Percentiles rank a stretch among this genome's conserved stretches.
phyloP scores from a whole-genome alignment of 1,284 basidiomycete genomes.

The Schizopora paradoxa region DNA sequence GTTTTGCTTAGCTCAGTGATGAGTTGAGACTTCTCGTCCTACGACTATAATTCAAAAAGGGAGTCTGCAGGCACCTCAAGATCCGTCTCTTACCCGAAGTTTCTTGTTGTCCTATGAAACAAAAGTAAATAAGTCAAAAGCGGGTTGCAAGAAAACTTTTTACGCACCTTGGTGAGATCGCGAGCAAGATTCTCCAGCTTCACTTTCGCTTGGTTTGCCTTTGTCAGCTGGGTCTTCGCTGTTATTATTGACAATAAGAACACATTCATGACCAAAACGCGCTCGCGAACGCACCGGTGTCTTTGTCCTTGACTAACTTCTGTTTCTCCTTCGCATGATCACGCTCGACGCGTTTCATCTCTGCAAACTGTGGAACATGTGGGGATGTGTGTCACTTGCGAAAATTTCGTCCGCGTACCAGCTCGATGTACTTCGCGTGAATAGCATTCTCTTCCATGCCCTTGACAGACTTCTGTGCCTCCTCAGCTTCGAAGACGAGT shows the following conservation, averaged over 20 bases:
- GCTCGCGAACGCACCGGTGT: conserved; percentile 60
- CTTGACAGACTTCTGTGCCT: conserved; percentile 75
- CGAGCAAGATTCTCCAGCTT: conserved; percentile 83
- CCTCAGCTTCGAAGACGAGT: conserved; percentile 54
- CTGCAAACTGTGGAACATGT: conserved; percentile 57
- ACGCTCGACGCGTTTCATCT: conserved; percentile 73
- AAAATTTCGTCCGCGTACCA: conserved; percentile 43
- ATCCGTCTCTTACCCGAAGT: conserved; percentile 51
- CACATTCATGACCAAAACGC: conserved; percentile 11
- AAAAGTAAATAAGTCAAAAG: not conserved
- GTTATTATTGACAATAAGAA: conserved; percentile 16
- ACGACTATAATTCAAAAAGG: conserved; percentile 21
- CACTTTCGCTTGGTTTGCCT: conserved; percentile 79
- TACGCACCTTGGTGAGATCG: conserved; percentile 72
- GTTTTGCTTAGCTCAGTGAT: conserved; percentile 75
- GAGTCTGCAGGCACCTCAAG: not conserved
- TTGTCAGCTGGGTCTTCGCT: conserved; percentile 79
- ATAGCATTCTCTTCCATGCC: conserved; percentile 74
- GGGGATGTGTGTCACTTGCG: not conserved
- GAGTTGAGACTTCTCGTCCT: conserved; percentile 79
- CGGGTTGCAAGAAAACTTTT: not conserved
- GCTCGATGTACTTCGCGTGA: conserved; percentile 77
- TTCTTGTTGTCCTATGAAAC: conserved; percentile 71
- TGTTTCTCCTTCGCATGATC: conserved; percentile 85
- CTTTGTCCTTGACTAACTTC: conserved; percentile 81